A percentile compares a stretch with the other conserved stretches of the same genome.
Conservation (phyloP, 257 asterid genomes). For the Gynochthodes officinalis region DNA sequence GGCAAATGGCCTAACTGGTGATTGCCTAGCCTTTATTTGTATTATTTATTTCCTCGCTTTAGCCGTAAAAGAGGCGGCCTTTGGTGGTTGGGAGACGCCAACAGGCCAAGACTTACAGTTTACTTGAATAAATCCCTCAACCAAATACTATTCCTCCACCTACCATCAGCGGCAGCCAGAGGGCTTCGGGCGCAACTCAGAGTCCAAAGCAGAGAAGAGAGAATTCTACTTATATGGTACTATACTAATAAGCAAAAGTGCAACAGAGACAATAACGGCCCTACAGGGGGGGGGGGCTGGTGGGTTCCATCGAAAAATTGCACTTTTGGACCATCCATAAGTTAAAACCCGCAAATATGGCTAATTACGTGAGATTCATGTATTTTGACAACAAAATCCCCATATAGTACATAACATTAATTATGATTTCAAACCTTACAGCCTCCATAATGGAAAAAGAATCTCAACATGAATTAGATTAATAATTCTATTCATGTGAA, state of each 20-base stretch:
- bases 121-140: neutral
- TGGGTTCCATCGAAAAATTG: neutral
- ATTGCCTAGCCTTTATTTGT: neutral
- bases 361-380: too few relatives aligned
- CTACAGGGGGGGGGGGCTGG: neutral
- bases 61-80: neutral
- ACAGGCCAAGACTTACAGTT: neutral
- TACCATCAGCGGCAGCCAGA: neutral
- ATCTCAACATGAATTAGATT: too few relatives aligned
- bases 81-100: conserved; percentile 2
- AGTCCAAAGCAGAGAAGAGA: neutral
- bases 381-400: too few relatives aligned
- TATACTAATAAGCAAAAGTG: neutral
- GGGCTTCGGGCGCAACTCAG: too few relatives aligned
- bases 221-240: too few relatives aligned
- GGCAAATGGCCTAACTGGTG: neutral
- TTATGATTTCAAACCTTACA: too few relatives aligned
- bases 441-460: too few relatives aligned
- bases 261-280: neutral
- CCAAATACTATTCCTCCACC: conserved; percentile 8
- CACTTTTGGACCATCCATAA: neutral
- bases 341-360: too few relatives aligned
- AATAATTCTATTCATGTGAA: too few relatives aligned
- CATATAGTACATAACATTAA: too few relatives aligned
- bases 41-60: neutral